These are phyloP conservation scores for Tetrapyrgos nigripes DNA, from an alignment of 1,284 basidiomycete genomes.

Conservation along the genomic window DNA sequence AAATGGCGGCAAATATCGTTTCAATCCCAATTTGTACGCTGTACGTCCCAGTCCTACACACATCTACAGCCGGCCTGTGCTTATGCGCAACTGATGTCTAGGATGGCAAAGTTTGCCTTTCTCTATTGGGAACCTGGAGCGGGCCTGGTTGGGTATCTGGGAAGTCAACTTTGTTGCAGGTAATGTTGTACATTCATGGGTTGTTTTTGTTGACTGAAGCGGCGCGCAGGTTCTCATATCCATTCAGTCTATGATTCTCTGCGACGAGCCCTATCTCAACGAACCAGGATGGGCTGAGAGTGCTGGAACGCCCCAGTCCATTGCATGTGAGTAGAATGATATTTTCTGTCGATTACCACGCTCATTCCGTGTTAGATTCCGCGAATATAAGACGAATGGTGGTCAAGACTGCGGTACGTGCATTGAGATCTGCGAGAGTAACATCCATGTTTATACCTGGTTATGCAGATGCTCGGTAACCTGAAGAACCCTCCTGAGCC, in stretches of 20 bases:
- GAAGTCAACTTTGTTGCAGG: slow-evolving; percentile 85
- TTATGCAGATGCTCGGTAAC: slow-evolving; percentile 80
- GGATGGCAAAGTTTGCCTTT: slow-evolving; percentile 87
- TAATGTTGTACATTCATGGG: slow-evolving; percentile 27
- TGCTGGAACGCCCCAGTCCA: slow-evolving; percentile 74
- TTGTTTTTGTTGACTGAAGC: slow-evolving; percentile 66
- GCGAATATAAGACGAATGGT: slow-evolving; percentile 91
- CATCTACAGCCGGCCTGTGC: not conserved
- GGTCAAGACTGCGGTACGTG: slow-evolving; percentile 79
- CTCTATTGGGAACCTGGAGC: slow-evolving; percentile 81
- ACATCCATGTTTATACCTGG: slow-evolving; percentile 8
- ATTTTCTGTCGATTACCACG: slow-evolving; percentile 2
- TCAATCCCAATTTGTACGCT: slow-evolving; percentile 92
- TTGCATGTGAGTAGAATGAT: slow-evolving; percentile 61
- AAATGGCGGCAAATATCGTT: slow-evolving; percentile 86
- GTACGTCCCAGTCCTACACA: slow-evolving; percentile 48
- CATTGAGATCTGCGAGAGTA: slow-evolving; percentile 4
- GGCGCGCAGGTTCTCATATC: slow-evolving; percentile 77
- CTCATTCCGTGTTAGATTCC: slow-evolving; percentile 58
- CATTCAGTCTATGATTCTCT: slow-evolving; percentile 94
- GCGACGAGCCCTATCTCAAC: slow-evolving; percentile 88
- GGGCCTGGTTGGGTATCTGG: slow-evolving; percentile 92
- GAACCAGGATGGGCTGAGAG: slow-evolving; percentile 86
- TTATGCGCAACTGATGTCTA: slow-evolving; percentile 31
- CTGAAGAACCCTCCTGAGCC: slow-evolving; percentile 82